Percentiles rank a stretch among this genome's conserved stretches.
phyloP scores from a whole-genome alignment of 2,329 filamentous ascomycete genomes.

The Ascocoryne sarcoides region DNA sequence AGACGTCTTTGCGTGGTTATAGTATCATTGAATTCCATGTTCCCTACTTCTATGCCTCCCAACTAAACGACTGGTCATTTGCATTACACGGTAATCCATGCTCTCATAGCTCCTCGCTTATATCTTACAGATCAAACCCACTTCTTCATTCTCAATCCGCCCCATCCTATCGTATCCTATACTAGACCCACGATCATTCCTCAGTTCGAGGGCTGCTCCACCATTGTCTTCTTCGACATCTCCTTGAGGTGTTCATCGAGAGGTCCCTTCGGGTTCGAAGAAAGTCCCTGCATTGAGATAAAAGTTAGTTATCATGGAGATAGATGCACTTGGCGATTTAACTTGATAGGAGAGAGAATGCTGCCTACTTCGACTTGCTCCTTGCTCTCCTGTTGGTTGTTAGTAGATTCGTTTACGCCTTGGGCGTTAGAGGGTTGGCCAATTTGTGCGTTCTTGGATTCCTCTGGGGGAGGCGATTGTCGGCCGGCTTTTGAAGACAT shows the following conservation, averaged over 20 bases:
- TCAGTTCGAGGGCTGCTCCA: background rate
- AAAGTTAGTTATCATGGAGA: too few relatives aligned
- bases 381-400: background rate
- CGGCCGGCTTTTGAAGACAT: background rate
- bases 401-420: background rate
- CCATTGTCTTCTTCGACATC: conserved; percentile 34
- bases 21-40: too few relatives aligned
- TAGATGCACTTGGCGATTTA: too few relatives aligned
- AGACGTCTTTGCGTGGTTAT: too few relatives aligned
- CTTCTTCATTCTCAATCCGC: too few relatives aligned
- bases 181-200: background rate
- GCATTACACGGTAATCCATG: too few relatives aligned
- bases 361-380: background rate
- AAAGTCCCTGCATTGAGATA: conserved; percentile 43
- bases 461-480: background rate
- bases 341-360: too few relatives aligned
- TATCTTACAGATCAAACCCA: too few relatives aligned
- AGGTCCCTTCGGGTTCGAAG: conserved; percentile 57
- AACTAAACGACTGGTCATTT: too few relatives aligned
- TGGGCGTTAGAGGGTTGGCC: background rate
- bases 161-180: too few relatives aligned
- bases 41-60: too few relatives aligned
- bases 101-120: too few relatives aligned
- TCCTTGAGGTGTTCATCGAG: conserved; percentile 52
- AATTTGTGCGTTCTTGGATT: background rate